Conservation (phyloP, 106 monocot genomes). For the Platanthera zijinensis region DNA sequence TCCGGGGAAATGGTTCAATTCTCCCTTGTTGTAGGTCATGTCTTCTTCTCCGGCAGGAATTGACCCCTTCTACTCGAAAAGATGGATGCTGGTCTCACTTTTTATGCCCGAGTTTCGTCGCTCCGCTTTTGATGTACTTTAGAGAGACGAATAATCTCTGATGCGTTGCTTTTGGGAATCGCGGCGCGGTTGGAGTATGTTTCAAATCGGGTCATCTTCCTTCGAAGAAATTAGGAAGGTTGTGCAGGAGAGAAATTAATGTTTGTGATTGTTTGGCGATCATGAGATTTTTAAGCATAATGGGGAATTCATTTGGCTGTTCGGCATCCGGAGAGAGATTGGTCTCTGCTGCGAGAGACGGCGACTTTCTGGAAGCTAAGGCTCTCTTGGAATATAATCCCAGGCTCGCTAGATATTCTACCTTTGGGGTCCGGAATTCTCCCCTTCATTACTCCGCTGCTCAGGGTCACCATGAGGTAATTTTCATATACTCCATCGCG, state of each 20-base stretch:
- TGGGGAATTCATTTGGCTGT: slow-evolving; percentile 97
- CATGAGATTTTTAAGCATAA: slow-evolving; percentile 81
- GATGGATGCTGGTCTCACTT: not conserved
- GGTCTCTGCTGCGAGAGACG: slow-evolving; percentile 95
- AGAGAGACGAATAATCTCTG: not conserved
- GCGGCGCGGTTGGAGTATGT: not conserved
- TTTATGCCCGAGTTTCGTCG: not conserved
- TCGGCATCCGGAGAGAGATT: slow-evolving; percentile 90
- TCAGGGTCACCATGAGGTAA: slow-evolving; percentile 89
- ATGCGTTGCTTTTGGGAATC: not conserved
- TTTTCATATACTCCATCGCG: not conserved
- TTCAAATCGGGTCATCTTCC: not conserved
- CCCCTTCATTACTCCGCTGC: slow-evolving; percentile 92
- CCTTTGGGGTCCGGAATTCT: slow-evolving; percentile 88
- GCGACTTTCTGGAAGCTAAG: slow-evolving; percentile 88
- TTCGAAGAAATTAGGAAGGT: not conserved
- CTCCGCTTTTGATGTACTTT: not conserved
- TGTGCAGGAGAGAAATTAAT: not conserved
- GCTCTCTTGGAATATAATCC: slow-evolving; percentile 90
- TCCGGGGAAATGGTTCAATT: not conserved
- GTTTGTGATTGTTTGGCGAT: not conserved
- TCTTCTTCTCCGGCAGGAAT: not conserved
- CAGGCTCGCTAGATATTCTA: slow-evolving; percentile 84
- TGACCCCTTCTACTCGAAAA: not conserved
- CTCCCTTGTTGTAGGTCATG: not conserved